Percentiles rank a stretch among this genome's conserved stretches.
Evolutionary conservation across 83 land plant genomes (phyloP).

Genomic region (Picea abies): DNA sequence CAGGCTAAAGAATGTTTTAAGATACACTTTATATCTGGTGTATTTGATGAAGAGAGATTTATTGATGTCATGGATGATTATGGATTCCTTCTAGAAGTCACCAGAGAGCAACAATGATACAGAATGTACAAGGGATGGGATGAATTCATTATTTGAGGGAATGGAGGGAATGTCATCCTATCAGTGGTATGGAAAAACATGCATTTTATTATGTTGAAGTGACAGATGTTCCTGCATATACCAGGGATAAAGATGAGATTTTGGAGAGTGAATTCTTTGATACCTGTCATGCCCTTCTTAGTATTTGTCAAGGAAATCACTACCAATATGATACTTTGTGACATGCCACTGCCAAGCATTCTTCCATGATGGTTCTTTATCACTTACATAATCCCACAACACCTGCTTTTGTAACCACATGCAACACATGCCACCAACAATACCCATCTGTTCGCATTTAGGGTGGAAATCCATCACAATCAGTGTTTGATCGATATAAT

Average conservation of each 20-base stretch:
- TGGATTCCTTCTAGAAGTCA: too few species aligned
- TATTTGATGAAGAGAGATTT: too few species aligned
- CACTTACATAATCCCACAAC: constrained; percentile 99
- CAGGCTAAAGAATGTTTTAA: too few species aligned
- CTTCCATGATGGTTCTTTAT: constrained; percentile 99
- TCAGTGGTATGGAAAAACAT: constrained; percentile 67
- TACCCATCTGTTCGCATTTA: too few species aligned
- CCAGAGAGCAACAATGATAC: too few species aligned
- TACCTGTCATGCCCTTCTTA: constrained; percentile 94
- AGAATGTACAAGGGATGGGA: too few species aligned
- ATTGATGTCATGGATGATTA: too few species aligned
- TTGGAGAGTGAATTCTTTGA: constrained; percentile 98
- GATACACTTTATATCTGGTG: too few species aligned
- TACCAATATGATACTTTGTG: constrained; percentile 99
- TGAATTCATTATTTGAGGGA: too few species aligned
- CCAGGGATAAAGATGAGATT: constrained; percentile 94
- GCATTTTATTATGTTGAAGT: constrained; percentile 54
- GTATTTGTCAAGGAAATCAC: constrained; percentile 99
- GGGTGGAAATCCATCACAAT: too few species aligned
- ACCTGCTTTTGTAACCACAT: constrained; percentile 94
- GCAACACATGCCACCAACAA: constrained; percentile 69
- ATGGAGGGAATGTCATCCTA: constrained; percentile 82
- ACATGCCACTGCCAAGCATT: constrained; percentile 98
- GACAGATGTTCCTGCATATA: constrained; percentile 62
- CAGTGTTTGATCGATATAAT: too few species aligned